A percentile compares a stretch with the other conserved stretches of the same genome.
Evolutionary conservation across 106 monocot species (phyloP).

Genomic region (Cymbidium sinense): DNA sequence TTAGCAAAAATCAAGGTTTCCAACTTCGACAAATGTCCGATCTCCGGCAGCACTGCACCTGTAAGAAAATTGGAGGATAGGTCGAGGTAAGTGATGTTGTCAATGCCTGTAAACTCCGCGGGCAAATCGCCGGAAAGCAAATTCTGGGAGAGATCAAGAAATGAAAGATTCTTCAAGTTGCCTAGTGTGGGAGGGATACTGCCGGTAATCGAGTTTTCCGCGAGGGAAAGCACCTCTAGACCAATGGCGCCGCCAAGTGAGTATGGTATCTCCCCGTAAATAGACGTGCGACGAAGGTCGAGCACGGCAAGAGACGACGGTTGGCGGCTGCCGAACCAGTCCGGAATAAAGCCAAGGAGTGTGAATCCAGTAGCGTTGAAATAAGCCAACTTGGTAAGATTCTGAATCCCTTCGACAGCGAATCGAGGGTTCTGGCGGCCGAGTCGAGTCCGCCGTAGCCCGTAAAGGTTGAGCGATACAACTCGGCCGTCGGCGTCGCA

Average conservation of each 20-base stretch:
- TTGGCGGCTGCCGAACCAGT: conserved; percentile 44
- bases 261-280: conserved; percentile 44
- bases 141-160: conserved; percentile 41
- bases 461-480: conserved; percentile 33
- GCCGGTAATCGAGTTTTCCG: conserved; percentile 40
- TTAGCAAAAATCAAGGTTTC: conserved; percentile 26
- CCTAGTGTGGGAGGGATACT: conserved; percentile 34
- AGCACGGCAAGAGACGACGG: conserved; percentile 24
- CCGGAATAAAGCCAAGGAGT: conserved; percentile 71
- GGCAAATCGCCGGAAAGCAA: conserved; percentile 29
- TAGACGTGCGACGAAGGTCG: conserved; percentile 34
- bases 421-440: conserved; percentile 54
- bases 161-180: conserved; percentile 20
- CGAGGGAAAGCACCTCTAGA: conserved; percentile 31
- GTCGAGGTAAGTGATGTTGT: conserved; percentile 17
- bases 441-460: conserved; percentile 67
- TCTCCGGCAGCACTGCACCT: conserved; percentile 15
- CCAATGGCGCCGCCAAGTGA: conserved; percentile 22
- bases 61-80: conserved; percentile 30
- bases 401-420: conserved; percentile 71
- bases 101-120: conserved; percentile 18
- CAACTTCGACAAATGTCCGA: conserved; percentile 1
- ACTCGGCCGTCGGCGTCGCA: conserved; percentile 56
- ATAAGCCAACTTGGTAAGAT: conserved; percentile 43
- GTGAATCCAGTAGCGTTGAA: conserved; percentile 67